Evolutionary conservation across 2,329 filamentous ascomycete genomes (phyloP), one percentile per base, ranked within the genome.

Genomic region (Aspergillus unguis): DNA sequence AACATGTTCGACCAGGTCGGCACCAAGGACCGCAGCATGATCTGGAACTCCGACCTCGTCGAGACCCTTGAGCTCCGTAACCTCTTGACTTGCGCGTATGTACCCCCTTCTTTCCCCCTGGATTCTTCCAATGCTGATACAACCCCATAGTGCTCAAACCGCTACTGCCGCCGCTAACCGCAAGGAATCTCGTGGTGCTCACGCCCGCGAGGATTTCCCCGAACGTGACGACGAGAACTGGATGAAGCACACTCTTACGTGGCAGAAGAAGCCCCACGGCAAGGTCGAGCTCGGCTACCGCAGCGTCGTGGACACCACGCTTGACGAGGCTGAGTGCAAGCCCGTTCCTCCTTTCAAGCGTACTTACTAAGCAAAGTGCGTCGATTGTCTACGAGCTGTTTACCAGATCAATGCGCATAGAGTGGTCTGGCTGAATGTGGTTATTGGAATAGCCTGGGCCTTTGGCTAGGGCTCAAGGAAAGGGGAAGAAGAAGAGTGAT

Each of bases 241-340:
- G 92, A 96, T 96, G 92, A 97, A 97, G 86, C 94, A 99, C 83
- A 95, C 90, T 42, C 83, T 99, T 57, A 90, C 87, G 62, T 99
- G 87, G 87, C 94, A 99, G 82, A 95, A 90, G 86, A 73, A 86
- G 70, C 89, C 92, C 32, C 92, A 97, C 68, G 88, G 87, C 70
- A 84, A 90, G 77, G 85, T 94, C 51, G 87, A 97, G 57, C 80
- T 97, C 58, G 80, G 84, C 58, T 97, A 97, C 83, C 85, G 94
- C 74, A 80, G 81, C 59, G 94, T 99, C 57, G 87, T 88, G 58
- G 81, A 80, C 62, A 85, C 83, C 58, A 97, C 94, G 27, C 80
- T 99, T 63, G 94, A 97, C 68, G 92, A 95, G 84, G 85, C 82
- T 65, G 94, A 99, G 83, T 97, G 94, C 85, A 91, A 94, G 82